Percentiles rank a stretch among this genome's conserved stretches.
phyloP scores from a whole-genome alignment of 1,139 yeast species.

The Diutina siamensis region DNA sequence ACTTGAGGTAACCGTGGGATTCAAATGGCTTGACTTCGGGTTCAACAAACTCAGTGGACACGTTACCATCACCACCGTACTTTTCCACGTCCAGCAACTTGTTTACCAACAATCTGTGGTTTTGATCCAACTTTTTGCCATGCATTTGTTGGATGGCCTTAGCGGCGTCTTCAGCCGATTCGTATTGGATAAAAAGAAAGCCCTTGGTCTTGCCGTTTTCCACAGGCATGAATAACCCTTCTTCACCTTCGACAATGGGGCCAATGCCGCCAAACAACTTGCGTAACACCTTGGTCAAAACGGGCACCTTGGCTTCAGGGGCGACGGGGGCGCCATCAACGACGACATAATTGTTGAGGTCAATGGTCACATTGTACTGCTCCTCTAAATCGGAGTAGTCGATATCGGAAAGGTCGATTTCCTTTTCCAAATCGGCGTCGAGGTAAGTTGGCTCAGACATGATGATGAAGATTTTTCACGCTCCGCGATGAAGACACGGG shows the following conservation, averaged over 20 bases:
- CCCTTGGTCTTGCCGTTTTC: conserved; percentile 80
- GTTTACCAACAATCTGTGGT: conserved; percentile 82
- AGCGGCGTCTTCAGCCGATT: conserved; percentile 53
- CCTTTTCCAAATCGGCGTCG: conserved; percentile 23
- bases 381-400: conserved; percentile 86
- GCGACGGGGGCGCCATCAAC: conserved; percentile 96
- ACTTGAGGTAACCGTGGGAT: conserved; percentile 69
- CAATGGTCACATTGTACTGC: conserved; percentile 50
- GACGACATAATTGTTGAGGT: conserved; percentile 67
- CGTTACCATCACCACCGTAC: conserved; percentile 58
- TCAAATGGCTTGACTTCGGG: conserved; percentile 64
- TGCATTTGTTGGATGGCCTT: conserved; percentile 73
- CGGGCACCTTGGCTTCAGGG: conserved; percentile 79
- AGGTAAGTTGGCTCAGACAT: conserved; percentile 5
- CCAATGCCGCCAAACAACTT: conserved; percentile 65
- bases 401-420: conserved; percentile 42
- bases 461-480: background rate
- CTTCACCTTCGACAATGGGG: conserved; percentile 56
- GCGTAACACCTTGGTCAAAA: conserved; percentile 72
- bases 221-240: conserved; percentile 71
- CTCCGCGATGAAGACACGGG: background rate
- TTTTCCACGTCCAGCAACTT: conserved; percentile 77
- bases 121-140: conserved; percentile 86
- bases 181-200: conserved; percentile 77
- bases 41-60: conserved; percentile 52